phyloP scores from a whole-genome alignment of 129 eudicot species.

The Chrysanthemum seticuspe region DNA sequence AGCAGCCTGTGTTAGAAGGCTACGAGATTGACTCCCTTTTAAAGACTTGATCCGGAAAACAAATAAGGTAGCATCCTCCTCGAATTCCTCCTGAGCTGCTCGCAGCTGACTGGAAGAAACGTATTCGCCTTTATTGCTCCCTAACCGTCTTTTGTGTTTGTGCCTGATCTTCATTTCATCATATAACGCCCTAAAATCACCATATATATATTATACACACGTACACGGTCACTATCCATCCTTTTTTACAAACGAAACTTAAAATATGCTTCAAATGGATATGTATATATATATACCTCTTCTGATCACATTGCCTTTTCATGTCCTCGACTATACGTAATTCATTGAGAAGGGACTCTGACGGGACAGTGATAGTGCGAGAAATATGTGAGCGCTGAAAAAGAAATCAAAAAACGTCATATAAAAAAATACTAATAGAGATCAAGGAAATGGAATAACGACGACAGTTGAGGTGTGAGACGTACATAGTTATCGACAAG shows the following conservation, averaged over 20 bases:
- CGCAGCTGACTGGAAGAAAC: conserved; percentile 48
- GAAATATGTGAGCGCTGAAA: conserved; percentile 78
- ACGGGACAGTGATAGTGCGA: conserved; percentile 79
- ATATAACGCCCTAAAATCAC: conserved; percentile 43
- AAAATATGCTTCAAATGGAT: background rate
- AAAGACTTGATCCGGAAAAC: conserved; percentile 70
- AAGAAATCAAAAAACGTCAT: background rate
- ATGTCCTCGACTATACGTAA: conserved; percentile 88
- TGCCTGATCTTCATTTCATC: conserved; percentile 47
- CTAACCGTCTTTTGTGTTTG: conserved; percentile 58
- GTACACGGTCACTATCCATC: background rate
- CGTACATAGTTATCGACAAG: conserved; percentile 77
- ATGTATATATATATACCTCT: conserved; percentile 47
- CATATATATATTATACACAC: background rate
- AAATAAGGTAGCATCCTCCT: conserved; percentile 66
- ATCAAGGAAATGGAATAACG: too few species aligned
- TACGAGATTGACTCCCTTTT: conserved; percentile 81
- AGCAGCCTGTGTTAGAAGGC: conserved; percentile 89
- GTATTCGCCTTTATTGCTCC: conserved; percentile 32
- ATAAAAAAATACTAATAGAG: background rate
- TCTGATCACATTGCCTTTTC: conserved; percentile 76
- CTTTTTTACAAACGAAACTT: background rate
- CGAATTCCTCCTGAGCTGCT: conserved; percentile 71
- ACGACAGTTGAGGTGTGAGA: background rate
- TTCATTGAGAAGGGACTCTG: conserved; percentile 92